Evolutionary conservation across 352 stramenopile species (phyloP), one percentile per base, ranked within the genome.

Genomic region (Phytopythium montanum): DNA sequence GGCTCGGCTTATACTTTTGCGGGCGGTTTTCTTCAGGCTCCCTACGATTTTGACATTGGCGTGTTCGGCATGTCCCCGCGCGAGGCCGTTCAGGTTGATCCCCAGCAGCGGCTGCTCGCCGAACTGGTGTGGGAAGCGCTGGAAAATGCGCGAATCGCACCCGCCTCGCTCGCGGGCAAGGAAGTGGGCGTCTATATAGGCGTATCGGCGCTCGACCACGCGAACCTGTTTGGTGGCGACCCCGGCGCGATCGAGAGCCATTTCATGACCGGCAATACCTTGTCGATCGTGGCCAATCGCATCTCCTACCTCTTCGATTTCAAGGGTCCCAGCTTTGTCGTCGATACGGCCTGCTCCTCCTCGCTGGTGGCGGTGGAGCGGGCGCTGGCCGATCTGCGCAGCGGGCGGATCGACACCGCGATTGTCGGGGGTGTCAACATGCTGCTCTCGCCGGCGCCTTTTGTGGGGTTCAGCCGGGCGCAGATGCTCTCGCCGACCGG

Each of bases 291-390:
- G 44, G 44, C 44, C 44, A 51, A 51, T 51, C 44, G 44, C 44
- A 51, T 51, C 44, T 51, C 44, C 44, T 51, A 51, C 44, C 44
- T 51, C 44, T 51, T 51, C 44, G 44, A 51, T 51, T 51, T 51
- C 44, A 51, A 51, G 44, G 44, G 44, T 51, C 44, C 44, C 44
- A 51, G 44, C 44, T 51, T 51, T 51, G 44, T 51, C 44, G 44
- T 51, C 44, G 44, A 51, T 51, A 51, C 44, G 44, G 44, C 44
- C 44, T 51, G 44, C 44, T 51, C 44, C 44, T 51, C 44, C 44
- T 51, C 44, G 44, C 44, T 51, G 44, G 44, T 51, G 44, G 44
- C 44, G 44, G 44, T 51, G 44, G 44, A 51, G 44, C 44, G 44
- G 44, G 44, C 44, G 44, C 44, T 51, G 44, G 44, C 44, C 44